Conservation (phyloP, 768 basidiomycete species). For the Mycena belliarum region DNA sequence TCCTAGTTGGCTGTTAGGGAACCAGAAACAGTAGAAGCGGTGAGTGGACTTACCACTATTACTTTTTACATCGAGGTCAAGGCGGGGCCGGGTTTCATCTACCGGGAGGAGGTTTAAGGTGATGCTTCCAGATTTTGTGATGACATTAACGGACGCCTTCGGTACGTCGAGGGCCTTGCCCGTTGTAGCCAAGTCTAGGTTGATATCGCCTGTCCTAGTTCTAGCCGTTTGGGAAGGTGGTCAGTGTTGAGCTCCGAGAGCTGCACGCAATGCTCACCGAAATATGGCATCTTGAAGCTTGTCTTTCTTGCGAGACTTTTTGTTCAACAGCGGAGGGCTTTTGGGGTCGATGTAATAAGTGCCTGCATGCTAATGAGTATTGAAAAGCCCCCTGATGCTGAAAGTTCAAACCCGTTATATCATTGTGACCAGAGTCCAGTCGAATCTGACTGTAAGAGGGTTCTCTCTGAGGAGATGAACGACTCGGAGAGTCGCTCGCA, state of each 20-base stretch:
- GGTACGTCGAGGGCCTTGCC: slow-evolving; percentile 32
- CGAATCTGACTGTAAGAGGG: slow-evolving; percentile 11
- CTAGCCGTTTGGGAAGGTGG: neutral
- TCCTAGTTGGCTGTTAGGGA: slow-evolving; percentile 27
- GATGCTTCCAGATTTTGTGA: slow-evolving; percentile 39
- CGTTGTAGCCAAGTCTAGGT: slow-evolving; percentile 39
- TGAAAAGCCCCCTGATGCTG: neutral
- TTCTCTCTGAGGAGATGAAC: neutral
- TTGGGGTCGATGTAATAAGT: slow-evolving; percentile 44
- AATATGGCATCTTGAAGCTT: slow-evolving; percentile 34
- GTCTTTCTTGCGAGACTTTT: slow-evolving; percentile 29
- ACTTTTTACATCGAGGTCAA: slow-evolving; percentile 35
- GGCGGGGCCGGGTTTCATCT: slow-evolving; percentile 33
- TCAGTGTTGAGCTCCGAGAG: neutral
- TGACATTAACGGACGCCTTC: slow-evolving; percentile 40
- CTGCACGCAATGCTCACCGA: slow-evolving; percentile 16
- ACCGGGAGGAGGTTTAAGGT: slow-evolving; percentile 41
- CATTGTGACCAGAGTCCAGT: neutral
- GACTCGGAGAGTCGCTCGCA: neutral
- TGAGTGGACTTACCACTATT: slow-evolving; percentile 29
- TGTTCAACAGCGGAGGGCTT: slow-evolving; percentile 26
- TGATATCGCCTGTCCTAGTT: slow-evolving; percentile 41
- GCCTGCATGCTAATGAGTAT: slow-evolving; percentile 27
- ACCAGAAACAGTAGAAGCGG: neutral
- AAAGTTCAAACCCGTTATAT: slow-evolving; percentile 6